Percentiles rank a stretch among this genome's conserved stretches.
Conservation (phyloP, 2,329 filamentous ascomycete species). For the Monilinia aucupariae region DNA sequence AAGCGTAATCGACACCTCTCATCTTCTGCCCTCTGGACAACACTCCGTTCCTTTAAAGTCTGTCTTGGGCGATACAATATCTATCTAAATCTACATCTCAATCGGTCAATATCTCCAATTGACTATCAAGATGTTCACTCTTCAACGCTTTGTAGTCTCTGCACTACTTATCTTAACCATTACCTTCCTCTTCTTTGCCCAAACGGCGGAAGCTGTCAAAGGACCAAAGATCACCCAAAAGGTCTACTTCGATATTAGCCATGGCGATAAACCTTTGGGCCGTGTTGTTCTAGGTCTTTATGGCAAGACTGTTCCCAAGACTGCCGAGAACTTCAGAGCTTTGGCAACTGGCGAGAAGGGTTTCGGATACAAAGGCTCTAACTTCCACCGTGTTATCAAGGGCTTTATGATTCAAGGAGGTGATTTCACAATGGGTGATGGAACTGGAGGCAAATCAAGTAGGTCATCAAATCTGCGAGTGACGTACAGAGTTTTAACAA, state of each 20-base stretch:
- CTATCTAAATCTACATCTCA: conserved; percentile 11
- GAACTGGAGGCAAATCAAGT: conserved; percentile 82
- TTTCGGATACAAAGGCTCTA: conserved; percentile 74
- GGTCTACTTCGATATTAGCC: conserved; percentile 81
- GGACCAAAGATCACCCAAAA: conserved; percentile 95
- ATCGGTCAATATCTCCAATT: conserved; percentile 26
- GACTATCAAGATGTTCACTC: conserved; percentile 61
- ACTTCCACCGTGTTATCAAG: conserved; percentile 88
- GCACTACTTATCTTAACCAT: conserved; percentile 72
- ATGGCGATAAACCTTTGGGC: conserved; percentile 69
- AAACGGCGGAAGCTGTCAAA: conserved; percentile 68
- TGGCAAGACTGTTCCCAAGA: conserved; percentile 80
- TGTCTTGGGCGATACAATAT: not conserved
- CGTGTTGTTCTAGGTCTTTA: conserved; percentile 78
- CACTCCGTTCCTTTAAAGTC: not conserved
- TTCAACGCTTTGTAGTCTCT: conserved; percentile 66
- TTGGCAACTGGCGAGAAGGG: conserved; percentile 82
- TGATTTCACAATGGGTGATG: conserved; percentile 78
- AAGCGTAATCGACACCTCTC: conserved; percentile 31
- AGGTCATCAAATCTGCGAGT: conserved; percentile 36
- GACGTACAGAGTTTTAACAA: conserved; percentile 20
- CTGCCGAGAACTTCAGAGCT: conserved; percentile 67
- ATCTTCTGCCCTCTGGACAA: not conserved
- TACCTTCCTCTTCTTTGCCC: conserved; percentile 68
- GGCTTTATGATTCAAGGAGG: conserved; percentile 89